Conservation (phyloP, 225 moss, liverwort and hornwort genomes). For the Sphagnum contortum region DNA sequence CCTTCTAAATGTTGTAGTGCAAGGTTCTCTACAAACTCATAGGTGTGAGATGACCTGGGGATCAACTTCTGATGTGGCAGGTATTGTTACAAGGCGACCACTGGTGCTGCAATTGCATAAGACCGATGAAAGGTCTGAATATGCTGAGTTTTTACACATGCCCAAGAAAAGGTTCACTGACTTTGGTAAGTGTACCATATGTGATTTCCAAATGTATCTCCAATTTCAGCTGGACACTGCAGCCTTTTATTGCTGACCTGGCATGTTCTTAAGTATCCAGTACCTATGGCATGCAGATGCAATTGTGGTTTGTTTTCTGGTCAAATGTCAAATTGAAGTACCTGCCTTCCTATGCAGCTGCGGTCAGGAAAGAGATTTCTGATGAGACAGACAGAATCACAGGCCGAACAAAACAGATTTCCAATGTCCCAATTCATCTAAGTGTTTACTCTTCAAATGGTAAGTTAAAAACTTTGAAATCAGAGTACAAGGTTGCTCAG, state of each 20-base stretch:
- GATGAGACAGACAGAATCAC: slow-evolving; percentile 88
- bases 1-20: too few relatives aligned
- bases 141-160: slow-evolving; percentile 87
- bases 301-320: too few relatives aligned
- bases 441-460: slow-evolving; percentile 85
- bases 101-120: slow-evolving; percentile 89
- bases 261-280: too few relatives aligned
- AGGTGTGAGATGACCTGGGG: too few relatives aligned
- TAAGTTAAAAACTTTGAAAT: slow-evolving; percentile 3
- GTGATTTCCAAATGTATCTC: too few relatives aligned
- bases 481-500: too few relatives aligned
- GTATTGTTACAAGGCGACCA: slow-evolving; percentile 87
- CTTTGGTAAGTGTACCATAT: slow-evolving; percentile 29
- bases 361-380: slow-evolving; percentile 78
- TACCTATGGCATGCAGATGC: too few relatives aligned
- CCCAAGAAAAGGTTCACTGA: slow-evolving; percentile 66
- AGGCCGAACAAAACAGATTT: slow-evolving; percentile 74
- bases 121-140: slow-evolving; percentile 56
- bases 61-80: slow-evolving; percentile 14
- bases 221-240: too few relatives aligned
- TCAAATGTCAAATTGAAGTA: too few relatives aligned
- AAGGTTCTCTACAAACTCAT: too few relatives aligned
- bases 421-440: slow-evolving; percentile 76
- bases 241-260: too few relatives aligned
- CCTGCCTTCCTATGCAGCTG: slow-evolving; percentile 20